Conservation (phyloP, 169 alveolate genomes). For the Plasmodium vinckei region DNA sequence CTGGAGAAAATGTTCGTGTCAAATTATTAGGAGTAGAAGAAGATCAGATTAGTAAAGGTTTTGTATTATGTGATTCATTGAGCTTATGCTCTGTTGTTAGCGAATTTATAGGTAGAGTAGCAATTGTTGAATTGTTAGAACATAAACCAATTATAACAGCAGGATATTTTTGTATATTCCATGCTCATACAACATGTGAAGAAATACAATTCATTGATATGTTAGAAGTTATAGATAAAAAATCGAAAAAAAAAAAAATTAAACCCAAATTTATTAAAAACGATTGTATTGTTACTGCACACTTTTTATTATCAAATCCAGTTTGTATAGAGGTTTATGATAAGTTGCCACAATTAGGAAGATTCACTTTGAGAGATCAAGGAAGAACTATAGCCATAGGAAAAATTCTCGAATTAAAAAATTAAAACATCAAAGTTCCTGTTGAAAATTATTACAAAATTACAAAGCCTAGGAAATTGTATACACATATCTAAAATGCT, state of each 20-base stretch:
- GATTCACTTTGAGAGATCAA: slow-evolving; percentile 97
- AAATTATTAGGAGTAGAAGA: slow-evolving; percentile 93
- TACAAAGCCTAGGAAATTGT: no score
- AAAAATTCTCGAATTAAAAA: slow-evolving; percentile 78
- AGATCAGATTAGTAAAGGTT: slow-evolving; percentile 96
- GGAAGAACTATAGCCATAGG: slow-evolving; percentile 94
- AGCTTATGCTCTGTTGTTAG: slow-evolving; percentile 93
- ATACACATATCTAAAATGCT: no score
- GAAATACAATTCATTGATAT: slow-evolving; percentile 88
- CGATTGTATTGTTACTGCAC: slow-evolving; percentile 89
- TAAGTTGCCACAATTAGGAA: slow-evolving; percentile 92
- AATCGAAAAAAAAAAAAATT: slow-evolving; percentile 85
- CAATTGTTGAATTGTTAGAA: slow-evolving; percentile 93
- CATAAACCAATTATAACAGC: slow-evolving; percentile 94
- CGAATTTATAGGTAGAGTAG: slow-evolving; percentile 92
- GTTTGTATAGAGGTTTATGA: slow-evolving; percentile 94
- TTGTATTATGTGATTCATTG: slow-evolving; percentile 93
- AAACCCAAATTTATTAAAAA: slow-evolving; percentile 89
- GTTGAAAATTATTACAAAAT: no score
- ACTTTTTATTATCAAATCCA: slow-evolving; percentile 86
- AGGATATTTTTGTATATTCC: slow-evolving; percentile 95
- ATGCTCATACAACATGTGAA: slow-evolving; percentile 90
- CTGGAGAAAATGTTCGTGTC: slow-evolving; percentile 94
- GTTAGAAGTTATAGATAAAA: slow-evolving; percentile 82
- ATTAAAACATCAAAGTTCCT: no score